Conservation (phyloP, 768 basidiomycete genomes). For the Royoungia palumana region DNA sequence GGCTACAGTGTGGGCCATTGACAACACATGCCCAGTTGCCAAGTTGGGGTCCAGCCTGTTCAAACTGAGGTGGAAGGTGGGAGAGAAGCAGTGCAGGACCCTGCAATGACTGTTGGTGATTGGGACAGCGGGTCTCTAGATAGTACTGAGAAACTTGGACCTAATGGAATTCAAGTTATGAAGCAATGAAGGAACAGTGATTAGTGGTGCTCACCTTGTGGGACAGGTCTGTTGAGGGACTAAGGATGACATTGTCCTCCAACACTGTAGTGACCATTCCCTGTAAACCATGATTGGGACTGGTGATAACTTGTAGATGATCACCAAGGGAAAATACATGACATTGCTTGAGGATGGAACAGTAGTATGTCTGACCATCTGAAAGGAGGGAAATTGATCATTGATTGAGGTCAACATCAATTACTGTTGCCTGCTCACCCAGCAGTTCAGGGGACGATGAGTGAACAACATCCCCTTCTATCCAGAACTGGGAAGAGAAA, state of each 20-base stretch:
- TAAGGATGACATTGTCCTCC: not conserved
- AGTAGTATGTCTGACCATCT: not conserved
- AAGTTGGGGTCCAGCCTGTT: not conserved
- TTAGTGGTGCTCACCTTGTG: not conserved
- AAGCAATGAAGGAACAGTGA: too few relatives aligned
- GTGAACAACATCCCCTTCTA: not conserved
- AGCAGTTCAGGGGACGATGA: not conserved
- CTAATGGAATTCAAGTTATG: not conserved
- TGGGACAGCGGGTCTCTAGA: not conserved
- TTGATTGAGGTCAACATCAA: not conserved
- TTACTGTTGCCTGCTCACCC: not conserved
- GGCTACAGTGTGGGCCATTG: not conserved
- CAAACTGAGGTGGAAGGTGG: not conserved
- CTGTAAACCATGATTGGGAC: not conserved
- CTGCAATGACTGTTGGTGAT: not conserved
- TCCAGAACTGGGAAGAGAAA: not conserved
- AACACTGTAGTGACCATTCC: not conserved
- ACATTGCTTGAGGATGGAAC: not conserved
- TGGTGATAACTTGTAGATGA: not conserved
- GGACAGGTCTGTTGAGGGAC: not conserved
- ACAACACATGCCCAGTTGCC: not conserved
- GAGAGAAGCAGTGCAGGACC: not conserved
- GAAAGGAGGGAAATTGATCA: not conserved
- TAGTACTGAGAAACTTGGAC: too few relatives aligned
- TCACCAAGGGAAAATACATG: not conserved